These are phyloP conservation scores for Sapria himalayana DNA, from an alignment of 345 rosid genomes.

Conservation along the genomic window DNA sequence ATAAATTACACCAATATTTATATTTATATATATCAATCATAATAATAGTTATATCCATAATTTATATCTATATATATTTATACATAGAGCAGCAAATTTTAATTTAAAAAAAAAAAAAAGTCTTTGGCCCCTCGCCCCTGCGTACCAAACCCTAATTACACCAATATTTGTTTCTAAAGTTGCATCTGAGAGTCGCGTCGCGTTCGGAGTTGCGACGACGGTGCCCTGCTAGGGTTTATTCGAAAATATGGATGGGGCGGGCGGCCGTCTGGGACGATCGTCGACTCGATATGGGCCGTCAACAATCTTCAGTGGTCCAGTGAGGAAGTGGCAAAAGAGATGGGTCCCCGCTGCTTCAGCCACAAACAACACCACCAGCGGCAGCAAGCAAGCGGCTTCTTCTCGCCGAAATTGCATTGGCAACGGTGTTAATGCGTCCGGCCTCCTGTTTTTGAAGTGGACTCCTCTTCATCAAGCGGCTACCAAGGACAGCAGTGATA, in stretches of 20 bases:
- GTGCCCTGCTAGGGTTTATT: slow-evolving; percentile 1
- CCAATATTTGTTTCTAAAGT: too few species aligned
- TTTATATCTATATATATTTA: too few species aligned
- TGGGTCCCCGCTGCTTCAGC: slow-evolving; percentile 73
- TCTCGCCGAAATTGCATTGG: slow-evolving; percentile 13
- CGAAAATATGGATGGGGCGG: slow-evolving; percentile 76
- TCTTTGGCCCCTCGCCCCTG: too few species aligned
- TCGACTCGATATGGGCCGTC: slow-evolving; percentile 95
- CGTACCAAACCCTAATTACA: too few species aligned
- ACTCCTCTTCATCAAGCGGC: slow-evolving; percentile 40
- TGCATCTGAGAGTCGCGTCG: too few species aligned
- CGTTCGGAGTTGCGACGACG: not conserved
- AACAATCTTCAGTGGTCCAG: slow-evolving; percentile 85
- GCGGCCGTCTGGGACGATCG: slow-evolving; percentile 86
- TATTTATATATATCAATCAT: too few species aligned
- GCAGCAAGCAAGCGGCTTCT: slow-evolving; percentile 9
- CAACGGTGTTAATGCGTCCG: slow-evolving; percentile 44
- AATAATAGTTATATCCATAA: too few species aligned
- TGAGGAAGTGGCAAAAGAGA: slow-evolving; percentile 94
- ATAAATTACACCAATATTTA: too few species aligned
- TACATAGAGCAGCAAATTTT: too few species aligned
- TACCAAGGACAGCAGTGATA: slow-evolving; percentile 11
- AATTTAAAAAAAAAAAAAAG: too few species aligned
- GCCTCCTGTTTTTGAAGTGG: slow-evolving; percentile 71
- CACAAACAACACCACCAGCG: slow-evolving; percentile 12